A percentile compares a stretch with the other conserved stretches of the same genome.
These are phyloP conservation scores for Metschnikowia reukaufii DNA, from an alignment of 805 yeast species.

Conservation along the genomic window DNA sequence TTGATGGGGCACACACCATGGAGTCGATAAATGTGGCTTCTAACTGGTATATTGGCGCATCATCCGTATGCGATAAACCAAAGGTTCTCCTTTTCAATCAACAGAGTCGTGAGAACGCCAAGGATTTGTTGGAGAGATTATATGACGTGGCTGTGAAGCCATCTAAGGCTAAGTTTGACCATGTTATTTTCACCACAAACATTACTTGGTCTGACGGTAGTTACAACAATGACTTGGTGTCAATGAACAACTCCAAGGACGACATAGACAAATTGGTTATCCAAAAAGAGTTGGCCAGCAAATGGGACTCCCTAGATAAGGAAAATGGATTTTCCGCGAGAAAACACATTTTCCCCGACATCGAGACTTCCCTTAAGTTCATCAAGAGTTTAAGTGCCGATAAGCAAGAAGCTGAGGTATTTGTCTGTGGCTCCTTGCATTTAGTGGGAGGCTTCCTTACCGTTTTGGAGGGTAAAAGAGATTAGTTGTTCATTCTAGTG, in stretches of 20 bases:
- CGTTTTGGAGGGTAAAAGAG: conserved; percentile 60
- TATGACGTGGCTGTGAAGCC: conserved; percentile 40
- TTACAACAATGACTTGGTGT: conserved; percentile 79
- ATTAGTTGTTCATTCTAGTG: conserved; percentile 15
- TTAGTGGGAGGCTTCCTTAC: conserved; percentile 92
- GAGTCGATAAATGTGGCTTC: conserved; percentile 86
- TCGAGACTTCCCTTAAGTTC: conserved; percentile 68
- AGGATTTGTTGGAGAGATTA: conserved; percentile 57
- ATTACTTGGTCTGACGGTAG: conserved; percentile 84
- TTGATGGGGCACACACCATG: conserved; percentile 95
- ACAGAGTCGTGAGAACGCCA: conserved; percentile 82
- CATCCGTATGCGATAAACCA: conserved; percentile 18
- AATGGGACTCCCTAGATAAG: conserved; percentile 60
- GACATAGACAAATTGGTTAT: conserved; percentile 77
- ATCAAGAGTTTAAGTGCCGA: conserved; percentile 46
- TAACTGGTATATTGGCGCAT: conserved; percentile 60
- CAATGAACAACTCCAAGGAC: conserved; percentile 78
- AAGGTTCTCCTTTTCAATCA: conserved; percentile 82
- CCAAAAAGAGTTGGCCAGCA: conserved; percentile 69
- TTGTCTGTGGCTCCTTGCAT: conserved; percentile 92
- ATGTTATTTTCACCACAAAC: conserved; percentile 85
- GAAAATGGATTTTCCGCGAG: conserved; percentile 30
- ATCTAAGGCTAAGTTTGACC: conserved; percentile 56
- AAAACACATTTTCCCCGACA: conserved; percentile 62
- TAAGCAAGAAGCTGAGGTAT: conserved; percentile 54